These are phyloP conservation scores for Auricularia auricula-judae DNA, from an alignment of 768 basidiomycete genomes.

Conservation along the genomic window DNA sequence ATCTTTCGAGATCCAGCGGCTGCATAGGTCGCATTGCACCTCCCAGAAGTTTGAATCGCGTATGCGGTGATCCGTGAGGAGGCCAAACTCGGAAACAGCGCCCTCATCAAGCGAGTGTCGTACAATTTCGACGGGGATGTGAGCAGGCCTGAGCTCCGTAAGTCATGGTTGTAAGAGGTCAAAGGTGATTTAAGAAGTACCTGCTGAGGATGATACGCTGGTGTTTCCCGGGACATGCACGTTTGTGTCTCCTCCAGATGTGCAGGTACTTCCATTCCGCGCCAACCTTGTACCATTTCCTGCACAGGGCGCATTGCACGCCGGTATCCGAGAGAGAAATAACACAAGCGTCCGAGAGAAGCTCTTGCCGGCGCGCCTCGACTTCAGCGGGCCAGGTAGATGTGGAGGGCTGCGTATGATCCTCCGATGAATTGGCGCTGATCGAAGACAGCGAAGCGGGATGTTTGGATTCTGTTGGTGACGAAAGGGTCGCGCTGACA, in stretches of 20 bases:
- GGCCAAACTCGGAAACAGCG: background rate
- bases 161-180: background rate
- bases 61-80: background rate
- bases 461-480: too few relatives aligned
- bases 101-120: background rate
- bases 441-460: too few relatives aligned
- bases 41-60: background rate
- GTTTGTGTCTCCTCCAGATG: background rate
- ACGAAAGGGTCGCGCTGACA: too few relatives aligned
- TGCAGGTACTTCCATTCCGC: background rate
- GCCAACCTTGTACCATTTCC: background rate
- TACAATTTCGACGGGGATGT: background rate
- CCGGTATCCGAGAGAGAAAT: background rate
- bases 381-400: background rate
- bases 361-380: background rate
- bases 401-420: too few relatives aligned
- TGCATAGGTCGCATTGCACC: background rate
- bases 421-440: too few relatives aligned
- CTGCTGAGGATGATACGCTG: background rate
- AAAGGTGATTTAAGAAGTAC: background rate
- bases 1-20: background rate
- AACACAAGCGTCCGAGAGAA: background rate
- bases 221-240: background rate
- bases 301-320: background rate
- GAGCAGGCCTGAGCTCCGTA: background rate